These are phyloP conservation scores for Bryoerythrophyllum caledonicum DNA, from an alignment of 225 moss, liverwort and hornwort species.

Conservation along the genomic window DNA sequence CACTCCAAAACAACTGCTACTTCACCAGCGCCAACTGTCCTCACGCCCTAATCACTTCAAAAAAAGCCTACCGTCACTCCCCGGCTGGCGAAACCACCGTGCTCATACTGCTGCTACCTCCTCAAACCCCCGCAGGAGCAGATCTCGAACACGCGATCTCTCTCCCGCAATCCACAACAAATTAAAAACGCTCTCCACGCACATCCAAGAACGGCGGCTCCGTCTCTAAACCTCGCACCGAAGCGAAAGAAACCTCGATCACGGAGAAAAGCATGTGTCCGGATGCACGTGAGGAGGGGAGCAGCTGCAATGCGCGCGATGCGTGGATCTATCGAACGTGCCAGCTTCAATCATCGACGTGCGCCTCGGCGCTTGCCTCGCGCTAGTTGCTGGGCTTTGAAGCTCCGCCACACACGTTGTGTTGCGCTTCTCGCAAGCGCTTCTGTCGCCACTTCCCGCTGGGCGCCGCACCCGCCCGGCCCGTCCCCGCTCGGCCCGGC, in stretches of 20 bases:
- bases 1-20: background rate
- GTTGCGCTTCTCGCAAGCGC: too few species aligned
- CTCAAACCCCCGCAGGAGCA: background rate
- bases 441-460: background rate
- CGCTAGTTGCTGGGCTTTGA: background rate
- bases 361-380: too few species aligned
- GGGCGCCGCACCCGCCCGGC: background rate
- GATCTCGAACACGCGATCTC: conserved; percentile 18
- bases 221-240: background rate
- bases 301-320: background rate
- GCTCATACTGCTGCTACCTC: conserved; percentile 27
- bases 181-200: background rate
- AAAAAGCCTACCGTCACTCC: background rate
- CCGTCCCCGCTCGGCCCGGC: background rate
- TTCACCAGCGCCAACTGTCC: background rate
- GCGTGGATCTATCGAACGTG: background rate
- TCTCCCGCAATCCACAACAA: background rate
- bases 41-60: conserved; percentile 8
- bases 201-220: too few species aligned
- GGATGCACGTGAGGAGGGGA: background rate
- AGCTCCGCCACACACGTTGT: conserved; percentile 22
- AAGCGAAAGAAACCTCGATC: background rate
- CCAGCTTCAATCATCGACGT: too few species aligned
- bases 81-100: conserved; percentile 8
- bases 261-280: background rate